phyloP scores from a whole-genome alignment of 768 basidiomycete species.

The Amanita muscaria region DNA sequence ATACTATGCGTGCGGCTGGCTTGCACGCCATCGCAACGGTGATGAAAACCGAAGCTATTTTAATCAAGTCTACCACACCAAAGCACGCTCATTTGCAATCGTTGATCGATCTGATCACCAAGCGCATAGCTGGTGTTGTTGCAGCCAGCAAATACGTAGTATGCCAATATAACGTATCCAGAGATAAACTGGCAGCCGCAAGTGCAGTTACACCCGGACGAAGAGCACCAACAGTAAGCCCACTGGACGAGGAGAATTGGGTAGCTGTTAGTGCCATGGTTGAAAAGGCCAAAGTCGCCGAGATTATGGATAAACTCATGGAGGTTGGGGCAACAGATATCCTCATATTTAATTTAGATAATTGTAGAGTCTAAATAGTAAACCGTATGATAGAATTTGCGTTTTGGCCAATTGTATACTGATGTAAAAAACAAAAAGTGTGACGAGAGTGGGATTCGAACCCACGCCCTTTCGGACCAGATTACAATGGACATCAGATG shows the following conservation, averaged over 20 bases:
- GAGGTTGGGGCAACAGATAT: conserved; percentile 85
- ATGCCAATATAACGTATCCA: conserved; percentile 87
- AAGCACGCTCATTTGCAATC: conserved; percentile 56
- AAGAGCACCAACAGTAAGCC: conserved; percentile 79
- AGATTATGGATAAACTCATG: conserved; percentile 83
- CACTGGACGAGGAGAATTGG: conserved; percentile 80
- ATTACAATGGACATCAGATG: background rate
- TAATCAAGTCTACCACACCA: conserved; percentile 69
- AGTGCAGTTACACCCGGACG: conserved; percentile 78
- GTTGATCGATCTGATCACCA: conserved; percentile 72
- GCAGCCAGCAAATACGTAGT: conserved; percentile 82
- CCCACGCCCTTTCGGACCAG: conserved; percentile 33
- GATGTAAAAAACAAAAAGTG: conserved; percentile 12
- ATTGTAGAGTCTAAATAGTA: conserved; percentile 71
- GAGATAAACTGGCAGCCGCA: conserved; percentile 53
- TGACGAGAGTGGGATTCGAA: conserved; percentile 54
- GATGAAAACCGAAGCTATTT: conserved; percentile 76
- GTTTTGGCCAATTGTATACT: too few species aligned
- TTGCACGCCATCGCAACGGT: conserved; percentile 89
- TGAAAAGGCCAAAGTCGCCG: conserved; percentile 69
- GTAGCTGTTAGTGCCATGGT: conserved; percentile 92
- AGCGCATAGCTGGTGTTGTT: conserved; percentile 86
- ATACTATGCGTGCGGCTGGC: conserved; percentile 98
- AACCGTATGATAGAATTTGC: too few species aligned
- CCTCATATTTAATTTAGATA: conserved; percentile 81